These are phyloP conservation scores for Talaromyces marneffei DNA, from an alignment of 2,329 filamentous ascomycete species.

Conservation along the genomic window DNA sequence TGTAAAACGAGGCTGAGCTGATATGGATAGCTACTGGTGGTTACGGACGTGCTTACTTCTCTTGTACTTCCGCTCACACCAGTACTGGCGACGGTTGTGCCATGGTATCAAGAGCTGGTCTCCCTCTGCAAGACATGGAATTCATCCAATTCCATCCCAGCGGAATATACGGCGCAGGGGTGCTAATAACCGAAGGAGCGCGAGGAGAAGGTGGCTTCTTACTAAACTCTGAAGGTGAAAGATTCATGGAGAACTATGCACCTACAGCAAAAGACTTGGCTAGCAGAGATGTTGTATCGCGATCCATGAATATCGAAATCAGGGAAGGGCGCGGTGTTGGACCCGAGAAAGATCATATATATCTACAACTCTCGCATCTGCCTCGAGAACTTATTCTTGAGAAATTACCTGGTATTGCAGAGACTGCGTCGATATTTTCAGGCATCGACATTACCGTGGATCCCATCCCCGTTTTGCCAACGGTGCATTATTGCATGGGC, in stretches of 20 bases:
- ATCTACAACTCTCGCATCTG: slow-evolving; percentile 92
- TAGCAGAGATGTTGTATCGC: slow-evolving; percentile 89
- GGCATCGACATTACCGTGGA: slow-evolving; percentile 97
- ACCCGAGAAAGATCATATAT: slow-evolving; percentile 96
- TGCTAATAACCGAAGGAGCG: slow-evolving; percentile 94
- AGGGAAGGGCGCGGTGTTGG: slow-evolving; percentile 95
- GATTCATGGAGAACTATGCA: slow-evolving; percentile 98
- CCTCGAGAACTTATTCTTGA: slow-evolving; percentile 88
- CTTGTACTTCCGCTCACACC: slow-evolving; percentile 94
- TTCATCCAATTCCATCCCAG: slow-evolving; percentile 99
- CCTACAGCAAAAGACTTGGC: slow-evolving; percentile 97
- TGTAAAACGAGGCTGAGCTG: slow-evolving; percentile 94
- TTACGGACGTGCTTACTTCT: slow-evolving; percentile 97
- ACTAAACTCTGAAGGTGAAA: slow-evolving; percentile 94
- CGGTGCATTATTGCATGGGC: slow-evolving; percentile 99
- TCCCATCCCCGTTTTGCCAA: slow-evolving; percentile 92
- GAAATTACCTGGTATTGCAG: slow-evolving; percentile 95
- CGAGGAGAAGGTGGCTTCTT: slow-evolving; percentile 98
- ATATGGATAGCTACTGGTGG: slow-evolving; percentile 83
- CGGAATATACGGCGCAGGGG: slow-evolving; percentile 96
- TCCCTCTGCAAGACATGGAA: slow-evolving; percentile 98
- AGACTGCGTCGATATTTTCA: slow-evolving; percentile 94
- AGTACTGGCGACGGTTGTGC: slow-evolving; percentile 99
- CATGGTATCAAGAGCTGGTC: slow-evolving; percentile 94
- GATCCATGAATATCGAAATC: slow-evolving; percentile 98